Percentiles rank a stretch among this genome's conserved stretches.
These are phyloP conservation scores for Mycena leptocephala DNA, from an alignment of 768 basidiomycete species.

Conservation along the genomic window DNA sequence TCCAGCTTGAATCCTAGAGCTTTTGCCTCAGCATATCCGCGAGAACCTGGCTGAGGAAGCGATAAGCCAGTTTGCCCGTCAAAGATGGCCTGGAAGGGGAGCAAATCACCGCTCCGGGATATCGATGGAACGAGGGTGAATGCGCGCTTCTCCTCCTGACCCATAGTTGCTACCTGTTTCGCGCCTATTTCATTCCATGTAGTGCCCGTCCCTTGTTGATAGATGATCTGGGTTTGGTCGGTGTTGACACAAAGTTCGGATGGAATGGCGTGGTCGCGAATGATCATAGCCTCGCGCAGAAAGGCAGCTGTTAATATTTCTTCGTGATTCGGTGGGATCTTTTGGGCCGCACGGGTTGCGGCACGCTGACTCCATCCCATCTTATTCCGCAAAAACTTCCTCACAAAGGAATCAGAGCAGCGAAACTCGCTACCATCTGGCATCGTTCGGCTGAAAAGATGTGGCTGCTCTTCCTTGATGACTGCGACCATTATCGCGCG, in stretches of 20 bases:
- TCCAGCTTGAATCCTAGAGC: constrained; percentile 44
- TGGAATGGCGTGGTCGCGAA: constrained; percentile 46
- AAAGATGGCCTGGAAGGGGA: constrained; percentile 58
- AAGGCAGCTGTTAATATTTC: constrained; percentile 33
- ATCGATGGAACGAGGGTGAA: constrained; percentile 53
- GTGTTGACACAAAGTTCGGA: constrained; percentile 48
- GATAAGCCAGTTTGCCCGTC: constrained; percentile 44
- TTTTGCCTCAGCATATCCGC: constrained; percentile 36
- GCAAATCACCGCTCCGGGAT: constrained; percentile 34
- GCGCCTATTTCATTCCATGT: constrained; percentile 49
- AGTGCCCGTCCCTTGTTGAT: constrained; percentile 39
- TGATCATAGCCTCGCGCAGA: constrained; percentile 42
- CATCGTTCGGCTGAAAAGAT: constrained; percentile 43
- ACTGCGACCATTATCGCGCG: constrained; percentile 49
- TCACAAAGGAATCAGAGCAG: constrained; percentile 41
- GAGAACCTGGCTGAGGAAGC: constrained; percentile 33
- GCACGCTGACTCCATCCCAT: constrained; percentile 44
- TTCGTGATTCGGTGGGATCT: constrained; percentile 50
- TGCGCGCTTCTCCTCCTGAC: constrained; percentile 59
- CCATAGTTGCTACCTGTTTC: constrained; percentile 53
- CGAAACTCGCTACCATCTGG: constrained; percentile 46
- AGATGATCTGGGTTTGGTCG: constrained; percentile 55
- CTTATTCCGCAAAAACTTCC: constrained; percentile 23
- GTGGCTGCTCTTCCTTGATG: constrained; percentile 41
- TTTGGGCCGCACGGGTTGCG: constrained; percentile 53